These are phyloP conservation scores for Auricularia cornea DNA, from an alignment of 768 basidiomycete genomes.

Conservation along the genomic window DNA sequence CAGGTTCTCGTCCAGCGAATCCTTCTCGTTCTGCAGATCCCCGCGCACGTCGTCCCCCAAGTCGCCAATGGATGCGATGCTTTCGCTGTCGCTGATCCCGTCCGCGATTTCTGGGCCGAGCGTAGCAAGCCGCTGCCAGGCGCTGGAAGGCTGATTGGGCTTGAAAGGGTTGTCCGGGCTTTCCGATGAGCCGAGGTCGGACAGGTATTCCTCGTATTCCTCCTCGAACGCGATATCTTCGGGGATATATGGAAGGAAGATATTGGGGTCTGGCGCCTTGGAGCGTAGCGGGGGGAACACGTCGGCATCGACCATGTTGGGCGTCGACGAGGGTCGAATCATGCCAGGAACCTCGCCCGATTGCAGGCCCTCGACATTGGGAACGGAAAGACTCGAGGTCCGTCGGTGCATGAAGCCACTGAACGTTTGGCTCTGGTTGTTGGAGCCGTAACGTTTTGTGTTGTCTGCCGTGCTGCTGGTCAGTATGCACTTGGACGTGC, in stretches of 20 bases:
- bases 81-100: conserved; percentile 90
- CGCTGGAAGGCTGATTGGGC: conserved; percentile 30
- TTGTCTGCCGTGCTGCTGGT: conserved; percentile 52
- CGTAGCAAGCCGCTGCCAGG: conserved; percentile 79
- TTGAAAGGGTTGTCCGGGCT: conserved; percentile 16
- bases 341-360: conserved; percentile 67
- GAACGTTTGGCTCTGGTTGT: conserved; percentile 33
- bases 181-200: conserved; percentile 71
- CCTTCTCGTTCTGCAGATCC: conserved; percentile 38
- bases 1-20: conserved; percentile 63
- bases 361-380: conserved; percentile 59
- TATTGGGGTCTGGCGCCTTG: conserved; percentile 72
- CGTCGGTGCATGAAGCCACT: conserved; percentile 59
- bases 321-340: conserved; percentile 66
- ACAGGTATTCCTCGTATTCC: conserved; percentile 93
- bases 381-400: conserved; percentile 76
- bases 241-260: conserved; percentile 83
- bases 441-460: conserved; percentile 73
- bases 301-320: conserved; percentile 68
- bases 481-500: conserved; percentile 1
- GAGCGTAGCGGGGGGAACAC: conserved; percentile 93
- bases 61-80: conserved; percentile 83
- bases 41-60: conserved; percentile 59
- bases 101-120: conserved; percentile 77
- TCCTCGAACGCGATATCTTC: conserved; percentile 94